Percentiles rank a stretch among this genome's conserved stretches.
phyloP scores from a whole-genome alignment of 1,284 basidiomycete genomes.

The Cutaneotrichosporon sp. region DNA sequence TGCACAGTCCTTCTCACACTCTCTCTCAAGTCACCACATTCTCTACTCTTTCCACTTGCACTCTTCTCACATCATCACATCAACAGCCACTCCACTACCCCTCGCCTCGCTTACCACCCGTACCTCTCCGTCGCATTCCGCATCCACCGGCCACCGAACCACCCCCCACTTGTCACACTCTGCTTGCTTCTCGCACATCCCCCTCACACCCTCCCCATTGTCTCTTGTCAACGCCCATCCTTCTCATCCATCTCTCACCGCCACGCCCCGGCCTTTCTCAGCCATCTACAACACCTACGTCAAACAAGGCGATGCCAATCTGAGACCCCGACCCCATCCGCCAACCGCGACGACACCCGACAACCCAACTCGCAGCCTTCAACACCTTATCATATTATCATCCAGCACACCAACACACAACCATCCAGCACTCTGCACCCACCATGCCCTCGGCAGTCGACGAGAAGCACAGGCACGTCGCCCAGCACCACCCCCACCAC shows the following conservation, averaged over 20 bases:
- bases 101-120: background rate
- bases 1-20: too few relatives aligned
- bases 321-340: background rate
- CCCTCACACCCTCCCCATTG: background rate
- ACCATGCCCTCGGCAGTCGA: background rate
- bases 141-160: too few relatives aligned
- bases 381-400: background rate
- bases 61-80: too few relatives aligned
- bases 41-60: too few relatives aligned
- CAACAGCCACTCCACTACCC: too few relatives aligned
- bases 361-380: background rate
- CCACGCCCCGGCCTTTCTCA: background rate
- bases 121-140: background rate
- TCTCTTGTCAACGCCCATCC: background rate
- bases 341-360: too few relatives aligned
- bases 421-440: background rate
- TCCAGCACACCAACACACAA: background rate
- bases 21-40: too few relatives aligned
- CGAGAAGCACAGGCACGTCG: slow-evolving; percentile 5
- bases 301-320: background rate
- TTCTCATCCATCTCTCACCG: background rate
- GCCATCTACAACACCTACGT: background rate
- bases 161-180: background rate
- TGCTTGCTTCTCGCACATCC: background rate
- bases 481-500: slow-evolving; percentile 1